Evolutionary conservation across 169 alveolate genomes (phyloP).

Genomic region (Plasmodium gaboni): DNA sequence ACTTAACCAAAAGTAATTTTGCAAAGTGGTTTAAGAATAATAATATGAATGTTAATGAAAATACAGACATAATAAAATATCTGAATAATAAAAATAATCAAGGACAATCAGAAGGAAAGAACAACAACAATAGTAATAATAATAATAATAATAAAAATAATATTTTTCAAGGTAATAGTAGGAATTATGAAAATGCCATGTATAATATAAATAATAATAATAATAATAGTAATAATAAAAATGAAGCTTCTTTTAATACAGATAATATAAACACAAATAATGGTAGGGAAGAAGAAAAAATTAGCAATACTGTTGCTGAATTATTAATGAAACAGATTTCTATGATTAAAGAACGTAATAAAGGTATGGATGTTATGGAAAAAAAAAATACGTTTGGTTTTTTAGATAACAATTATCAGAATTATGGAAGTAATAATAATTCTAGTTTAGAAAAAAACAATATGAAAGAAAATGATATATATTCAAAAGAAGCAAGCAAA

Average conservation of each 20-base stretch:
- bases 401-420: constrained; percentile 8
- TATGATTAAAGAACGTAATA: constrained; percentile 29
- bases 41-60: constrained; percentile 25
- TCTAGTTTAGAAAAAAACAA: background rate
- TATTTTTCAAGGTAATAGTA: background rate
- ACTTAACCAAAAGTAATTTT: constrained; percentile 60
- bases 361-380: constrained; percentile 6
- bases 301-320: constrained; percentile 63
- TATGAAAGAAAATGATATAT: constrained; percentile 10
- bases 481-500: constrained; percentile 53
- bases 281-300: constrained; percentile 8
- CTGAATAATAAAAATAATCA: constrained; percentile 7
- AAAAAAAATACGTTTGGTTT: constrained; percentile 1
- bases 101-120: background rate
- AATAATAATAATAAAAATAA: background rate
- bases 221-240: background rate
- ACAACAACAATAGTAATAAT: background rate
- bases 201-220: background rate
- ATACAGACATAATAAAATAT: constrained; percentile 18
- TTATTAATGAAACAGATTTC: constrained; percentile 61
- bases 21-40: constrained; percentile 66
- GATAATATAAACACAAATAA: background rate
- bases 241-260: background rate
- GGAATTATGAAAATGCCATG: constrained; percentile 2
- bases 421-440: background rate